Base-by-base conservation (phyloP, 1,284 basidiomycete species). In the Rhodotorula mucilaginosa region DNA sequence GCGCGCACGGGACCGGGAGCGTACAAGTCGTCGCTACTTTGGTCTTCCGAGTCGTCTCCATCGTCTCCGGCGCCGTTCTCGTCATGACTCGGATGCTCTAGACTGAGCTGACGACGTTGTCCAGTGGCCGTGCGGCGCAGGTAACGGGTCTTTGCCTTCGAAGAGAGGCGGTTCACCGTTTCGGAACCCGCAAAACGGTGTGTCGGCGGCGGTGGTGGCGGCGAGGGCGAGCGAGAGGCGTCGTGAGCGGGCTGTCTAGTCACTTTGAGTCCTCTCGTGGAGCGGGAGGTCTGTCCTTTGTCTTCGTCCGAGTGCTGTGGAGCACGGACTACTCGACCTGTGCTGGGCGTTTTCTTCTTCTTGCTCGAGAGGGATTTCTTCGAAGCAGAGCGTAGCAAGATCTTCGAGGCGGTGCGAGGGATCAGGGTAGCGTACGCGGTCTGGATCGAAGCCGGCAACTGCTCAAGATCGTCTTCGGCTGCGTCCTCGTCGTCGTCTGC, bases 331-430 rank as follows among this genome's bases (percentile, higher is more conserved):
- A 12, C 39, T 44, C 39, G 39, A 52, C 51, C 51, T 52, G 13
- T 8, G 23, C 8, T 21, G 2, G 51, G n/a, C 51, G 21, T 23
- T 52, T 21, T n/a, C 8, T 52, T 21, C 23, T 52, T 52, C 51
- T 21, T 44, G 21, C 23, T 52, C 21, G 51, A 52, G 0, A 8
- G 51, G n/a, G 51, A n/a, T 23, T n/a, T 52, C 51, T 8, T 26
- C 23, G 12, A n/a, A 8, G 21, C 12, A 23, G 51, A 52, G 19
- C 51, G 51, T 7, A 7, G 23, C 13, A 56, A 26, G 26, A 56
- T 56, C 54, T 56, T 56, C n/a, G 54, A 56, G n/a, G 54, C 54
- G 13, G 54, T 56, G 13, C 54, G 54, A 56, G 54, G 29, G 8
- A 56, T 26, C 26, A 26, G 16, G 26, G 54, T 56, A n/a, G 54